Evolutionary conservation across 116 monocot species (phyloP).

Genomic region (Phalaenopsis hybrid): DNA sequence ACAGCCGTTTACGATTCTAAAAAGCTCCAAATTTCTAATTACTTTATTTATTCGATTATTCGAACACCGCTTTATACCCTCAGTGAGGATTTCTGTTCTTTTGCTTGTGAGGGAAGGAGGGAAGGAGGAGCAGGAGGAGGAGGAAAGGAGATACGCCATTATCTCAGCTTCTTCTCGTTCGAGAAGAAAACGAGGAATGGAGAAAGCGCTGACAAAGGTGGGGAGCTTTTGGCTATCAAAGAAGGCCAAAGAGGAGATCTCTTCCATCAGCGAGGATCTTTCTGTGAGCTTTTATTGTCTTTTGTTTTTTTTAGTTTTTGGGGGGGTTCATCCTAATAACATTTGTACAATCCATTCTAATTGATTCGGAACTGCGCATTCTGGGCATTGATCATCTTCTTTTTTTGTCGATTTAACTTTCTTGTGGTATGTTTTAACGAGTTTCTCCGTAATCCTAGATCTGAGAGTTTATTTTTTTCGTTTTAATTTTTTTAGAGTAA

Average conservation of each 20-base stretch:
- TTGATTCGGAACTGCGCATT: neutral
- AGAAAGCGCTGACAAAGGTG: conserved; percentile 82
- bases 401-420: neutral
- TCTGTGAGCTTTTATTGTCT: conserved; percentile 44
- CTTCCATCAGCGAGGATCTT: conserved; percentile 89
- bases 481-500: neutral
- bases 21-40: neutral
- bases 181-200: conserved; percentile 41
- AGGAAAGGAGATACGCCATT: neutral
- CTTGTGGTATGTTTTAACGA: neutral
- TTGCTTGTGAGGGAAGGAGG: neutral
- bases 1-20: too few species aligned
- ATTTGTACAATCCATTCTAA: neutral
- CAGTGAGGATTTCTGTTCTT: neutral
- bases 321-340: neutral
- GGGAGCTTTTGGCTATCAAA: conserved; percentile 81
- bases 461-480: neutral
- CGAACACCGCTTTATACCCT: neutral
- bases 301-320: neutral
- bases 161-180: neutral
- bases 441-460: neutral
- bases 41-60: neutral
- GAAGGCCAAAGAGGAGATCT: conserved; percentile 96
- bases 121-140: neutral
- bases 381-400: neutral